Percentiles rank a stretch among this genome's conserved stretches.
Evolutionary conservation across 768 basidiomycete species (phyloP).

Genomic region (Ramaria rubella): DNA sequence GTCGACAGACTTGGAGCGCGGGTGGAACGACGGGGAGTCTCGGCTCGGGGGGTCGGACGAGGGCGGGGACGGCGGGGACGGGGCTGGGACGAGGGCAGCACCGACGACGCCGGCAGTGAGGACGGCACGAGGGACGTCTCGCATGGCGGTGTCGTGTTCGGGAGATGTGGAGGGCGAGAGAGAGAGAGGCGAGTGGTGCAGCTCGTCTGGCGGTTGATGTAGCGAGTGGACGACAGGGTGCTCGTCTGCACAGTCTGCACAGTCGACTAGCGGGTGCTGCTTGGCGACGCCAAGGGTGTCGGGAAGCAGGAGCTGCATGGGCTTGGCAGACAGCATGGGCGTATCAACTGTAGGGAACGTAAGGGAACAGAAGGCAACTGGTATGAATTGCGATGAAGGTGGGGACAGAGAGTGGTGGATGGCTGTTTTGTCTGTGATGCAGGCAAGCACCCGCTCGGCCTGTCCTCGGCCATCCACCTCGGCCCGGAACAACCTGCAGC

Average conservation of each 20-base stretch:
- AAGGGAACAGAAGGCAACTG: too few relatives aligned
- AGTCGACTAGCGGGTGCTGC: constrained; percentile 2
- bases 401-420: not conserved
- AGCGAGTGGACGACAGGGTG: constrained; percentile 11
- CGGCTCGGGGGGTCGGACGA: too few relatives aligned
- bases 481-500: too few relatives aligned
- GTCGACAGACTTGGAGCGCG: constrained; percentile 1
- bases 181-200: constrained; percentile 9
- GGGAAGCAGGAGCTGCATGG: constrained; percentile 27
- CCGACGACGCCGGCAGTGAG: constrained; percentile 1
- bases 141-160: not conserved
- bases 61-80: too few relatives aligned
- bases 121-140: constrained; percentile 3
- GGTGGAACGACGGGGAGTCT: too few relatives aligned
- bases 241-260: too few relatives aligned
- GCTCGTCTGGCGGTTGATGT: too few relatives aligned
- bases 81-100: constrained; percentile 1
- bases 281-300: constrained; percentile 10
- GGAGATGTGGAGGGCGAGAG: not conserved
- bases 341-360: too few relatives aligned
- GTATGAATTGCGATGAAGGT: constrained; percentile 8
- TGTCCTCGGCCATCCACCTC: too few relatives aligned
- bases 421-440: too few relatives aligned
- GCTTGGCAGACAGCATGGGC: constrained; percentile 36
- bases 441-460: too few relatives aligned